phyloP scores from a whole-genome alignment of 495 filamentous ascomycete species.

The Podospora appendiculata region DNA sequence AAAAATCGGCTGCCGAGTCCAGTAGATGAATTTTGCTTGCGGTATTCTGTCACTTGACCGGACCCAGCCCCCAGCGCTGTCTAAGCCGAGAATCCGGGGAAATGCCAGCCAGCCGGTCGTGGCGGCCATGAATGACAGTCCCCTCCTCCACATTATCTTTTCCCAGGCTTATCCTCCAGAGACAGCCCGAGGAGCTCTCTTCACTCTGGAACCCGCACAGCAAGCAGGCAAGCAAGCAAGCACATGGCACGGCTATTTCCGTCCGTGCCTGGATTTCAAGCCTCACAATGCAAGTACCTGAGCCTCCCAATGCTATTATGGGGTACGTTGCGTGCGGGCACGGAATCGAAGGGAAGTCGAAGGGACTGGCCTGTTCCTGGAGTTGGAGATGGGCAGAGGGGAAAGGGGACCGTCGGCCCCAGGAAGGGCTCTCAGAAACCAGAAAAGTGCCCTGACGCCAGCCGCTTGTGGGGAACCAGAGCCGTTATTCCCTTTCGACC shows the following conservation, averaged over 20 bases:
- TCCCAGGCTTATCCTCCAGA: too few relatives aligned
- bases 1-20: constrained; percentile 14
- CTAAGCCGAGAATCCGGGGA: not conserved
- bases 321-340: not conserved
- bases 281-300: not conserved
- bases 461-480: constrained; percentile 10
- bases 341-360: constrained; percentile 1
- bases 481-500: not conserved
- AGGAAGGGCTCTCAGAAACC: not conserved
- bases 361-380: not conserved
- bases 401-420: constrained; percentile 25
- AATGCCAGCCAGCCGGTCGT: too few relatives aligned
- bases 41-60: constrained; percentile 9
- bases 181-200: too few relatives aligned
- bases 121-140: too few relatives aligned
- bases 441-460: constrained; percentile 1
- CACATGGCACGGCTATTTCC: not conserved
- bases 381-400: constrained; percentile 9
- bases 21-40: constrained; percentile 8
- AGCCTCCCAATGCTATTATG: not conserved
- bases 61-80: not conserved
- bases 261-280: constrained; percentile 1
- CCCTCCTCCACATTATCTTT: too few relatives aligned
- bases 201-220: not conserved
- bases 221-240: too few relatives aligned